Evolutionary conservation across 345 rosid genomes (phyloP), one percentile per base, ranked within the genome.

Genomic region (Firmiana major): DNA sequence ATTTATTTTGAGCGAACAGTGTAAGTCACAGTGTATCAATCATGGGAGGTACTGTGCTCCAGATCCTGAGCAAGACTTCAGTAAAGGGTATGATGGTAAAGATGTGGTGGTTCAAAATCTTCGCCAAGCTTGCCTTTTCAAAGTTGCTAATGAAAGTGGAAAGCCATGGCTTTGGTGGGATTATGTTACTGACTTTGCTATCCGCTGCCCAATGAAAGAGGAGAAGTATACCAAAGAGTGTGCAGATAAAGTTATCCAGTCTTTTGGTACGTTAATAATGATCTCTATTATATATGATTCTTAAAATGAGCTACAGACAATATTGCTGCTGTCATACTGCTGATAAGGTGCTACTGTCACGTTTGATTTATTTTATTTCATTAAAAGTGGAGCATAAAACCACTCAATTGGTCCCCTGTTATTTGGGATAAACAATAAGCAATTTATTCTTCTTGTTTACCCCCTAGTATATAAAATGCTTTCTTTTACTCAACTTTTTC

Each of bases 131-230:
- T 91, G 94, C 79, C 34, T 91, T 63, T 89, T 67, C 72, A 85
- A 82, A 78, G 90, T 88, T 42, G 90, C 89, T 66, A 91, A 84
- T 78, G 91, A 82, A 75, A 88, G 83, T 75, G 79, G 83, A 66
- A 89, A 82, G 73, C 92, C 94, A 31, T 89, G 91, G 92, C 87
- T 91, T 68, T 91, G 94, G 94, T 91, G 94, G 94, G 94, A 91
- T 79, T 91, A 86, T 82, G 91, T 88, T 10, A 85, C 91, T 6
- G 92, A 91, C 81, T 91, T 89, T 80, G 69, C 91, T 40, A 84
- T 86, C 46, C 91, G 92, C 55, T 91, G 94, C 75, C 90, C 92
- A 46, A 91, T 88, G 90, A 89, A 89, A 80, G 88, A 86, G 9
- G 53, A 79, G 74, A 89, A 85, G 72, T 91, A 84, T 80, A 86